phyloP scores from a whole-genome alignment of 78 protist species.

The Anaeramoeba flamelloides region DNA sequence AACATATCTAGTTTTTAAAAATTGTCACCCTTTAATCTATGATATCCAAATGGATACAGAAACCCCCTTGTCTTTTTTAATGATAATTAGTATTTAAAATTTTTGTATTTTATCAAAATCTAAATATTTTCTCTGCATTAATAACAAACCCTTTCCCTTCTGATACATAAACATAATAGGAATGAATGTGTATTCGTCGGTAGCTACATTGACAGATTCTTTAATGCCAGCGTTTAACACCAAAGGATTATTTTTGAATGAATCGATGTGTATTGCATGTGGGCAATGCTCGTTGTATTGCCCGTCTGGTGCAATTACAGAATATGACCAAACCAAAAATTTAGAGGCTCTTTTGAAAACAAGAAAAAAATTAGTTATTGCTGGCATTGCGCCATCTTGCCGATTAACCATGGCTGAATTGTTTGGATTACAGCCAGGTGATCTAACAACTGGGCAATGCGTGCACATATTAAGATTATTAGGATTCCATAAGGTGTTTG shows the following conservation, averaged over 20 bases:
- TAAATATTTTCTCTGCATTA: no score
- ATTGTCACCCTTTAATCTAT: no score
- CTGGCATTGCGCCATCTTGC: conserved; percentile 32
- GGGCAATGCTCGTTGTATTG: conserved; percentile 14
- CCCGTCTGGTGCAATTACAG: conserved; percentile 16
- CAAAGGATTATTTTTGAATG: background rate
- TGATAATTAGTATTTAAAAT: no score
- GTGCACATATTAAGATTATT: background rate
- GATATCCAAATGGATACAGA: no score
- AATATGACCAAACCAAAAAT: background rate
- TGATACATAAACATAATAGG: no score
- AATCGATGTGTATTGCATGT: conserved; percentile 9
- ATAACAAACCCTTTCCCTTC: no score
- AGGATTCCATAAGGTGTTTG: conserved; percentile 28
- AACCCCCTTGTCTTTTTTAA: no score
- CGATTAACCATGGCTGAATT: conserved; percentile 25
- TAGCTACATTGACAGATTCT: no score
- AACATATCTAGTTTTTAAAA: no score
- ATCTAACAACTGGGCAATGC: background rate
- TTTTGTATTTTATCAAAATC: no score
- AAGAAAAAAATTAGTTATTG: conserved; percentile 2
- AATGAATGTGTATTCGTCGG: no score
- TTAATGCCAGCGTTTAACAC: background rate
- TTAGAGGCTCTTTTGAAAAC: background rate
- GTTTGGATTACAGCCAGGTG: conserved; percentile 28